Evolutionary conservation across 1,284 basidiomycete genomes (phyloP).

Genomic region (Macrocystidia cucumis): DNA sequence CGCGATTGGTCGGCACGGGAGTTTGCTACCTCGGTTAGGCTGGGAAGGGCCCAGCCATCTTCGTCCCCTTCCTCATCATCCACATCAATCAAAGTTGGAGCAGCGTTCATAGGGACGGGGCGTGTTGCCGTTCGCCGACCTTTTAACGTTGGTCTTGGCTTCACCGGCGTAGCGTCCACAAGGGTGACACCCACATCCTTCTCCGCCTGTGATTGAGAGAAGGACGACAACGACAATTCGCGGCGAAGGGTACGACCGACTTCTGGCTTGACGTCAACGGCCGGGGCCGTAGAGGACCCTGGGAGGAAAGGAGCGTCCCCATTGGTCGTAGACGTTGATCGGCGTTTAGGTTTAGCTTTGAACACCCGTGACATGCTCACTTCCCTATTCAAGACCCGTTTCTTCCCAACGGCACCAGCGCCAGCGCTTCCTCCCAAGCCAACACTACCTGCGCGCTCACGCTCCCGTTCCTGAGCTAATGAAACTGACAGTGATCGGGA

Average conservation of each 20-base stretch:
- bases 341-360: slow-evolving; percentile 31
- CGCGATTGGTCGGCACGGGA: no score
- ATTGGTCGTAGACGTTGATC: slow-evolving; percentile 11
- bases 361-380: slow-evolving; percentile 69
- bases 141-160: slow-evolving; percentile 19
- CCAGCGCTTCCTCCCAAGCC: slow-evolving; percentile 23
- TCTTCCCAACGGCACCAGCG: slow-evolving; percentile 21
- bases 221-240: no score
- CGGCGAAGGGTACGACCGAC: no score
- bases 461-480: slow-evolving; percentile 42
- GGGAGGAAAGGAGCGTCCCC: slow-evolving; percentile 6
- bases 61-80: no score
- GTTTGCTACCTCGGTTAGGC: no score
- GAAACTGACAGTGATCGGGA: slow-evolving; percentile 63
- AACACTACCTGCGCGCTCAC: slow-evolving; percentile 34
- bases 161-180: slow-evolving; percentile 53
- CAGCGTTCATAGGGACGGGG: no score
- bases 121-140: no score
- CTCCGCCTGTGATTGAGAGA: slow-evolving; percentile 16
- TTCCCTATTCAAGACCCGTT: slow-evolving; percentile 49
- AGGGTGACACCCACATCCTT: slow-evolving; percentile 33
- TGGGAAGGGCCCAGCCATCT: no score
- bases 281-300: no score
- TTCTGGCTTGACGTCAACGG: no score
- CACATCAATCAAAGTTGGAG: no score